Evolutionary conservation across 169 alveolate species (phyloP).

Genomic region (Plasmodium gonderi): DNA sequence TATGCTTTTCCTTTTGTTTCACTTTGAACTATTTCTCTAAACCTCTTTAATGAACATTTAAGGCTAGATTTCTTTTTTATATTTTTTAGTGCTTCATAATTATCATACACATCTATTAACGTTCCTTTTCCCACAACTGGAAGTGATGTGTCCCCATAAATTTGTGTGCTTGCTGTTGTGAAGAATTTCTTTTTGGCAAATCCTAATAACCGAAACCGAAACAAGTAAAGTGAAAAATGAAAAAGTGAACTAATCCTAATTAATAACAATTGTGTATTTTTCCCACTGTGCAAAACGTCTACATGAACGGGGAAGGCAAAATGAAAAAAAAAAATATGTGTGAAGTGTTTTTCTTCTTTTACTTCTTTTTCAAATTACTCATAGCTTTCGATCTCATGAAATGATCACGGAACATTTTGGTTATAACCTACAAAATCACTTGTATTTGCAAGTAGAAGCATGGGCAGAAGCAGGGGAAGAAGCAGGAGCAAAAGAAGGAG

Average conservation of each 20-base stretch:
- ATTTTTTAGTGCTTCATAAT: constrained; percentile 48
- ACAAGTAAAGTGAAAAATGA: background rate
- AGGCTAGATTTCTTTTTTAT: constrained; percentile 35
- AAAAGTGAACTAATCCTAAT: background rate
- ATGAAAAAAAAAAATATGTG: too few relatives aligned
- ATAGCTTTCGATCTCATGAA: background rate
- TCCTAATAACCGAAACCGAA: background rate
- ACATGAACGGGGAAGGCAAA: background rate
- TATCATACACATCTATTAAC: constrained; percentile 18
- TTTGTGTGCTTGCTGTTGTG: constrained; percentile 10
- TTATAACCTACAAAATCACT: background rate
- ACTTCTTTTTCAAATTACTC: background rate
- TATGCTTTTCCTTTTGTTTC: constrained; percentile 67
- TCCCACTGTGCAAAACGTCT: background rate
- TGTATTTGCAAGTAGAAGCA: background rate
- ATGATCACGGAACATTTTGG: background rate
- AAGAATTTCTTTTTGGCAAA: background rate
- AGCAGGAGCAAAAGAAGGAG: too few relatives aligned
- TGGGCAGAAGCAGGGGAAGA: background rate
- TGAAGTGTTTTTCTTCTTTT: background rate
- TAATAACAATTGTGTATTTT: background rate
- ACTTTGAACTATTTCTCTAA: constrained; percentile 72
- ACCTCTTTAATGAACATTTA: constrained; percentile 47
- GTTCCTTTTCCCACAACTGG: background rate
- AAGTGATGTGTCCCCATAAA: background rate